These are phyloP conservation scores for Linnemannia exigua DNA, from an alignment of 192 early-diverging fungal genomes.

Conservation along the genomic window DNA sequence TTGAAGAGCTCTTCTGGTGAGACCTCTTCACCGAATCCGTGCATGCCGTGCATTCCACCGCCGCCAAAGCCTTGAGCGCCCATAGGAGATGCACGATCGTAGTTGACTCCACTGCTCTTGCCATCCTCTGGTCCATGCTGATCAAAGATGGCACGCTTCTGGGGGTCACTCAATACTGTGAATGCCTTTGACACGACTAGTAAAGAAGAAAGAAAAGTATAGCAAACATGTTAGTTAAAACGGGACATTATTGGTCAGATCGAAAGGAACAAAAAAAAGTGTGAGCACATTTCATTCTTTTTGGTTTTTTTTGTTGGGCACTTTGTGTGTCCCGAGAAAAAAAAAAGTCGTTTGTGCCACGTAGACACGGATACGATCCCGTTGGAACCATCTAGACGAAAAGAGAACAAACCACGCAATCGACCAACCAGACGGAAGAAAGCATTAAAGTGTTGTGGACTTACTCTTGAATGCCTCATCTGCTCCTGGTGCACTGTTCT, in stretches of 20 bases:
- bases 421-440: neutral
- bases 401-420: neutral
- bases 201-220: neutral
- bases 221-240: neutral
- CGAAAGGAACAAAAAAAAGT: constrained; percentile 7
- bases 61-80: constrained; percentile 57
- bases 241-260: neutral
- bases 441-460: constrained; percentile 13
- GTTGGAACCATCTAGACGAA: constrained; percentile 86
- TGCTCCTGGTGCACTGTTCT: constrained; percentile 94
- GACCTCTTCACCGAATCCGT: constrained; percentile 75
- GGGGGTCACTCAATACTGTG: constrained; percentile 86
- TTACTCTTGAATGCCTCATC: constrained; percentile 96
- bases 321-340: constrained; percentile 9
- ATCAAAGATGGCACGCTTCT: constrained; percentile 91
- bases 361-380: constrained; percentile 29
- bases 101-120: constrained; percentile 54
- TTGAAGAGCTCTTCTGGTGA: constrained; percentile 96
- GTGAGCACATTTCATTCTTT: neutral
- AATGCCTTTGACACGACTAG: constrained; percentile 93
- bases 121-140: constrained; percentile 85
- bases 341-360: constrained; percentile 26
- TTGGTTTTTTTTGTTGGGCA: neutral
- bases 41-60: constrained; percentile 32
- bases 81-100: constrained; percentile 48